phyloP scores from a whole-genome alignment of 2,329 filamentous ascomycete species.

The Colletotrichum sp. region DNA sequence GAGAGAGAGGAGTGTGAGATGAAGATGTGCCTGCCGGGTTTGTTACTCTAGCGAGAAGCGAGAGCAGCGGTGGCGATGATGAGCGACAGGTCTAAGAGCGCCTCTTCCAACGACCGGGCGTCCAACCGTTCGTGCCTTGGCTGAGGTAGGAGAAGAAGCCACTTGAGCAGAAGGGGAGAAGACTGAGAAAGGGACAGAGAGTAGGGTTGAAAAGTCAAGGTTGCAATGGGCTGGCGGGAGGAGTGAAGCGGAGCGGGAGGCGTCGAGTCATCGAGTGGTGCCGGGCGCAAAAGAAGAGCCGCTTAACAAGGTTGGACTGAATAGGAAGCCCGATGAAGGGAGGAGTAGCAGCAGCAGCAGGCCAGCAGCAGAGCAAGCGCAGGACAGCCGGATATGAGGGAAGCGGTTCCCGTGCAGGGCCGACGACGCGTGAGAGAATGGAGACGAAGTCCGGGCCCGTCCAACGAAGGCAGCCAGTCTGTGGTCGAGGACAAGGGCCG shows the following conservation, averaged over 20 bases:
- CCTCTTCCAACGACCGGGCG: not conserved
- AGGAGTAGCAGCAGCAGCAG: not conserved
- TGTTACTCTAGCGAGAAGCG: not conserved
- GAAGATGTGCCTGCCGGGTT: not conserved
- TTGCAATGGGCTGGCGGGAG: not conserved
- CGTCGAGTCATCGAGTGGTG: slow-evolving; percentile 20
- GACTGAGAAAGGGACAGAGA: not conserved
- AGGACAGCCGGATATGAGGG: slow-evolving; percentile 5
- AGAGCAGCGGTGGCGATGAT: slow-evolving; percentile 5
- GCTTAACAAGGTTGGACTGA: slow-evolving; percentile 16
- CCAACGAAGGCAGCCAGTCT: slow-evolving; percentile 11
- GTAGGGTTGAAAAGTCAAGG: slow-evolving; percentile 14
- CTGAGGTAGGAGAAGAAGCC: not conserved
- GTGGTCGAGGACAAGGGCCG: slow-evolving; percentile 2
- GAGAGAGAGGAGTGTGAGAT: not conserved
- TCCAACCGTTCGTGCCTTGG: slow-evolving; percentile 1
- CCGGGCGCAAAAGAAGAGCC: slow-evolving; percentile 11
- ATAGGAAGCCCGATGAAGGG: slow-evolving; percentile 13
- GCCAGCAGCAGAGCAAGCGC: not conserved
- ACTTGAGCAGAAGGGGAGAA: not conserved
- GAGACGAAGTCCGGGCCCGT: slow-evolving; percentile 10
- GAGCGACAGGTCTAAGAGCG: slow-evolving; percentile 3
- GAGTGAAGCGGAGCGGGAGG: slow-evolving; percentile 11
- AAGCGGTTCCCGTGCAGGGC: slow-evolving; percentile 7
- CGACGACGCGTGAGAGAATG: slow-evolving; percentile 12